Conservation (phyloP, 805 yeast species). For the Yamadazyma takamatsuzukensis region DNA sequence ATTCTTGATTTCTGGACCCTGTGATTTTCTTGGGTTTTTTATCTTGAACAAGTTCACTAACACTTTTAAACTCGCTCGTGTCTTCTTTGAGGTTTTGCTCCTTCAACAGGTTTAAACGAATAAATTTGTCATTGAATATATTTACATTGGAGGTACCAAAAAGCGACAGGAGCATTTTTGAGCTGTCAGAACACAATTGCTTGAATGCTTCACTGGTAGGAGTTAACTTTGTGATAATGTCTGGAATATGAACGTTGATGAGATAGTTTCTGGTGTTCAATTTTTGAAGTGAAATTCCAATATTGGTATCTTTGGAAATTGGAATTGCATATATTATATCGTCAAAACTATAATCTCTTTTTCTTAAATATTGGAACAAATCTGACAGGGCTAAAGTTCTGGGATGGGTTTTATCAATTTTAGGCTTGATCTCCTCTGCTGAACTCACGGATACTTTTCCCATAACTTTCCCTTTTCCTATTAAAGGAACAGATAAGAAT, state of each 20-base stretch:
- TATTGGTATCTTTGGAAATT: neutral
- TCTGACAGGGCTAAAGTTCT: too few species aligned
- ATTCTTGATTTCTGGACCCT: neutral
- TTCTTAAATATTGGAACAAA: conserved; percentile 30
- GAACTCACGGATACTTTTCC: conserved; percentile 13
- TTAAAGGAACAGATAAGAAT: conserved; percentile 6
- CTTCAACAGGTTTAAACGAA: conserved; percentile 12
- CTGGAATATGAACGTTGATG: conserved; percentile 42
- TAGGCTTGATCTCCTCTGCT: conserved; percentile 15
- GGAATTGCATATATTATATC: conserved; percentile 31
- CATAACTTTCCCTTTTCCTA: conserved; percentile 3
- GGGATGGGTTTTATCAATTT: too few species aligned
- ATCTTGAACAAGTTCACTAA: neutral
- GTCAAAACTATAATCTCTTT: conserved; percentile 20
- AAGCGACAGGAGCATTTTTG: neutral
- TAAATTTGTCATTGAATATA: conserved; percentile 15
- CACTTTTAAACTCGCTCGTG: conserved; percentile 14
- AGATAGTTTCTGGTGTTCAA: conserved; percentile 31
- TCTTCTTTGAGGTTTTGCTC: conserved; percentile 16
- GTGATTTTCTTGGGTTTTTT: neutral
- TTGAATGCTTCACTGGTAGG: conserved; percentile 24
- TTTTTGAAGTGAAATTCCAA: conserved; percentile 37
- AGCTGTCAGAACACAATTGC: conserved; percentile 2
- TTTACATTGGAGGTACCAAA: conserved; percentile 9
- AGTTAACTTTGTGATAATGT: conserved; percentile 29